Evolutionary conservation across 495 filamentous ascomycete genomes (phyloP).

Genomic region (Penicillium canescens): DNA sequence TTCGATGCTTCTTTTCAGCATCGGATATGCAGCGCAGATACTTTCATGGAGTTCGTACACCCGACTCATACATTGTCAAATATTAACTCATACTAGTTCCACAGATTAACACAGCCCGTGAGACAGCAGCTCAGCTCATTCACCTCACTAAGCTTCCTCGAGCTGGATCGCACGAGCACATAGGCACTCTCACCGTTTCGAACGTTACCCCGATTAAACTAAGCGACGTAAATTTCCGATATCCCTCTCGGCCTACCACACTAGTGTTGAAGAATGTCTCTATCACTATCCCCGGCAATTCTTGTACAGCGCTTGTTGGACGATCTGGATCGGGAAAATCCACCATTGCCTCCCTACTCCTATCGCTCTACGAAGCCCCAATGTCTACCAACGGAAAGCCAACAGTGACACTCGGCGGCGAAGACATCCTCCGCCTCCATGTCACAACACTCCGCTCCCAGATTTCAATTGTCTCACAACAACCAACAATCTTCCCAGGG

Average conservation of each 20-base stretch:
- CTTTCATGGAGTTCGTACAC: conserved; percentile 56
- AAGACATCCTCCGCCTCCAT: conserved; percentile 57
- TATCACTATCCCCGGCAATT: conserved; percentile 58
- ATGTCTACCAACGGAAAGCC: conserved; percentile 15
- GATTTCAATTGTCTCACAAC: conserved; percentile 77
- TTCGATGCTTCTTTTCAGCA: conserved; percentile 79
- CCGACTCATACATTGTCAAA: neutral
- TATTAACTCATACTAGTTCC: conserved; percentile 53
- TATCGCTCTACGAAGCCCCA: conserved; percentile 61
- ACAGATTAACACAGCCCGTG: conserved; percentile 71
- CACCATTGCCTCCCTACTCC: conserved; percentile 74
- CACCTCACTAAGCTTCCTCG: conserved; percentile 64
- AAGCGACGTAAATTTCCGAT: conserved; percentile 62
- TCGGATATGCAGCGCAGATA: conserved; percentile 68
- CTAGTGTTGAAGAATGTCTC: conserved; percentile 59
- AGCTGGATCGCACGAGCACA: conserved; percentile 57
- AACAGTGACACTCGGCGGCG: conserved; percentile 55
- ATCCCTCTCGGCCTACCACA: conserved; percentile 58
- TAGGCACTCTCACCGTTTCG: conserved; percentile 42
- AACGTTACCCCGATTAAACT: conserved; percentile 63
- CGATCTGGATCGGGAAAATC: conserved; percentile 87
- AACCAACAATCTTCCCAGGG: conserved; percentile 72
- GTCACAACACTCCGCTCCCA: conserved; percentile 63
- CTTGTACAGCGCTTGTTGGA: conserved; percentile 75
- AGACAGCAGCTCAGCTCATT: conserved; percentile 72